Evolutionary conservation across 495 filamentous ascomycete genomes (phyloP).

Genomic region (Penicilliopsis zonata): DNA sequence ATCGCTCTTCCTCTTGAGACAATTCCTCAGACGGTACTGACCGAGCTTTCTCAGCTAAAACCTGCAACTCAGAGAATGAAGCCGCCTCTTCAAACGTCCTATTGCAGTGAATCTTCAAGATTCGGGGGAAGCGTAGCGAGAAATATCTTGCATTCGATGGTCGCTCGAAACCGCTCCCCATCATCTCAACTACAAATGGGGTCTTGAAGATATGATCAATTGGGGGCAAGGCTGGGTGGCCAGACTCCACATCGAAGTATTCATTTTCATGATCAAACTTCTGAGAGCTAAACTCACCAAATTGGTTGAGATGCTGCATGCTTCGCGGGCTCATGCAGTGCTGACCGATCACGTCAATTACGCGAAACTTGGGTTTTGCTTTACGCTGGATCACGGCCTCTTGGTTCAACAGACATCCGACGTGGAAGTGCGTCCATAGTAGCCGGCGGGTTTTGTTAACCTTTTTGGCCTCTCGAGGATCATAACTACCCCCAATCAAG

Average conservation of each 20-base stretch:
- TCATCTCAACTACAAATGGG: slow-evolving; percentile 53
- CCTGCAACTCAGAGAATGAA: slow-evolving; percentile 43
- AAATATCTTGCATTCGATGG: slow-evolving; percentile 42
- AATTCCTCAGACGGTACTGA: slow-evolving; percentile 25
- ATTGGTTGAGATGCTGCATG: slow-evolving; percentile 38
- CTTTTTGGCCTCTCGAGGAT: slow-evolving; percentile 39
- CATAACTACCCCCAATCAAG: slow-evolving; percentile 59
- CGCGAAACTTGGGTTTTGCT: slow-evolving; percentile 45
- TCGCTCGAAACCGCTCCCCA: slow-evolving; percentile 54
- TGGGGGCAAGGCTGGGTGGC: slow-evolving; percentile 12
- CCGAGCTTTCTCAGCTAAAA: slow-evolving; percentile 36
- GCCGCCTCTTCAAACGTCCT: slow-evolving; percentile 42
- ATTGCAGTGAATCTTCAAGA: slow-evolving; percentile 50
- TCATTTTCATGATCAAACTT: slow-evolving; percentile 11
- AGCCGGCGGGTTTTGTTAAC: slow-evolving; percentile 32
- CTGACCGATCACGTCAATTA: slow-evolving; percentile 45
- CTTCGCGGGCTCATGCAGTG: slow-evolving; percentile 38
- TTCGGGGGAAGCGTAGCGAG: slow-evolving; percentile 52
- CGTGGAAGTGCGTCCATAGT: slow-evolving; percentile 66
- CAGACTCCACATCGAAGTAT: slow-evolving; percentile 22
- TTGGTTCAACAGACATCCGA: slow-evolving; percentile 68
- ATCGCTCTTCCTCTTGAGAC: slow-evolving; percentile 39
- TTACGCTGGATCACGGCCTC: slow-evolving; percentile 40
- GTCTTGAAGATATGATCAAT: slow-evolving; percentile 41
- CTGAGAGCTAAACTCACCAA: slow-evolving; percentile 30